These are phyloP conservation scores for Teunomyces funiuensis DNA, from an alignment of 805 yeast species.

Conservation along the genomic window DNA sequence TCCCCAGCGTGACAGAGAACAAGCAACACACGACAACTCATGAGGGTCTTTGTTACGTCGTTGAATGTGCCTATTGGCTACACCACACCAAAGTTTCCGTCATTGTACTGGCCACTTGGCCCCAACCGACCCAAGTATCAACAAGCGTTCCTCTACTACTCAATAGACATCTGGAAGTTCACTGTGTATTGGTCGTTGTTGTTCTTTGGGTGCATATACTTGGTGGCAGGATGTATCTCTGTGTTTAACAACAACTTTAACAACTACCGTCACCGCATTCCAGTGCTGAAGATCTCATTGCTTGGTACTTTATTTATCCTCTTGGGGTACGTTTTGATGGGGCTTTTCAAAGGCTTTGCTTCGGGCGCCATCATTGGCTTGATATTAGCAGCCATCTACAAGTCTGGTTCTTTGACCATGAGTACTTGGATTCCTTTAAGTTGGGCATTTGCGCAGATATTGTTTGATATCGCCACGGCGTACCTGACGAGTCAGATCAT, in stretches of 20 bases:
- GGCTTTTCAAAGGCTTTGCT: constrained; percentile 62
- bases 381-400: constrained; percentile 70
- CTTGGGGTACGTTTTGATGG: constrained; percentile 49
- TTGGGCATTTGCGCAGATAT: constrained; percentile 68
- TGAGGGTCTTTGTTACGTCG: constrained; percentile 38
- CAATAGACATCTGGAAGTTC: constrained; percentile 76
- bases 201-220: constrained; percentile 60
- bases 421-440: constrained; percentile 94
- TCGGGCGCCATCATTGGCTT: constrained; percentile 80
- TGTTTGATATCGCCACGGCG: constrained; percentile 65
- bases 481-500: constrained; percentile 53
- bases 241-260: constrained; percentile 24
- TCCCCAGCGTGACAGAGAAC: neutral
- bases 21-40: constrained; percentile 6
- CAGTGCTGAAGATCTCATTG: constrained; percentile 9
- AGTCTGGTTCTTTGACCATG: constrained; percentile 81
- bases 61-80: constrained; percentile 78
- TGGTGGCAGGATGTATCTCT: constrained; percentile 64
- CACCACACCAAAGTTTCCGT: constrained; percentile 75
- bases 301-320: constrained; percentile 42
- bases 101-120: constrained; percentile 70
- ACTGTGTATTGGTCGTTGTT: constrained; percentile 81
- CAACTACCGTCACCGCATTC: constrained; percentile 16
- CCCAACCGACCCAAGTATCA: constrained; percentile 36
- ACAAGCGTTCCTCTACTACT: constrained; percentile 62